Base-by-base conservation (phyloP, 78 protist species). In the Monocercomonoides exilis region DNA sequence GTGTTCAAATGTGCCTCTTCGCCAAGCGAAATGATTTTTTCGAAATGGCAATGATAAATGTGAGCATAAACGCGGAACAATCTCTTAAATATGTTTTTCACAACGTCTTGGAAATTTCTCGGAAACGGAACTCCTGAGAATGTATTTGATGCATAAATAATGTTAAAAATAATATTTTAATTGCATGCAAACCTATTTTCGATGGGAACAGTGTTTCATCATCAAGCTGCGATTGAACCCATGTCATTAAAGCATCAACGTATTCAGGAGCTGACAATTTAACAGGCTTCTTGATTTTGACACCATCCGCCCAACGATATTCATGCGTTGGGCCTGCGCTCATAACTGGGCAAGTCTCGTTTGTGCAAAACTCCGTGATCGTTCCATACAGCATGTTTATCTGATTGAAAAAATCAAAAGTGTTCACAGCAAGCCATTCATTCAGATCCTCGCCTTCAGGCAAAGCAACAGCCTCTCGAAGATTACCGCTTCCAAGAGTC, bases 291-390 rank as follows among this genome's bases (percentile, higher is more conserved):
- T 92, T 94, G 33, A 94, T 85, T 0, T 82, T 70, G 36, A 43
- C 92, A 0, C 97, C 98, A 41, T 97, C 98, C 0, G 97, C 97
- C 99, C 99, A 96, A 32, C 43, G 90, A 89, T 96, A 97, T 85
- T 96, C 98, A 77, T 90, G 95, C 94, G 87, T 91, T 34, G 91
- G 90, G 4, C 99, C 99, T 0, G 98, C 98, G 21, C 91, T 81
- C 98, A 97, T 96, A 3, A 89, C 91, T 0, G 98, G 98, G 88
- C 99, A 98, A 94, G 99, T 98, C n/a, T n/a, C n/a, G n/a, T n/a
- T n/a, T n/a, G n/a, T n/a, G n/a, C n/a, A n/a, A n/a, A n/a, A n/a
- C n/a, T n/a, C n/a, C n/a, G n/a, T n/a, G n/a, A n/a, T n/a, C n/a
- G n/a, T n/a, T n/a, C n/a, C n/a, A n/a, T n/a, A n/a, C n/a, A n/a